Evolutionary conservation across 208 protist species (phyloP).

Genomic region (Crithidia fasciculata): DNA sequence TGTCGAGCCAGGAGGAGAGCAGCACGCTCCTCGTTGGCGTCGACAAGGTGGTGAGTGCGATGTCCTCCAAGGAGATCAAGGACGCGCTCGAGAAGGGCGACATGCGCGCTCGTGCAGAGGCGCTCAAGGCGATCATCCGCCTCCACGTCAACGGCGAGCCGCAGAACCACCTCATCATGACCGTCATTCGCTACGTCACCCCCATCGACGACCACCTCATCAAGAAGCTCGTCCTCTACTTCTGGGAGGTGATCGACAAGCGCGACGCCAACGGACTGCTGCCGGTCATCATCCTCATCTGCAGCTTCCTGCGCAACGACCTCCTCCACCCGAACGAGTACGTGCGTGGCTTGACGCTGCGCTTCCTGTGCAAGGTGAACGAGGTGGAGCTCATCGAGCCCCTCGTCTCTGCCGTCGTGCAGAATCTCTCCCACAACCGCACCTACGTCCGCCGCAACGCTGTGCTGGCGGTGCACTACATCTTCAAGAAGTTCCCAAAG

Average conservation of each 20-base stretch:
- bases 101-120: constrained; percentile 75
- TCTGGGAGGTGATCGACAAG: constrained; percentile 98
- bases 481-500: constrained; percentile 94
- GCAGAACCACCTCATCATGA: constrained; percentile 97
- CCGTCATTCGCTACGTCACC: constrained; percentile 96
- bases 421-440: constrained; percentile 95
- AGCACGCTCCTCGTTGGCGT: constrained; percentile 75
- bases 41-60: constrained; percentile 28
- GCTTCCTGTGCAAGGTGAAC: constrained; percentile 98
- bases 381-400: constrained; percentile 97
- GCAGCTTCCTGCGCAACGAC: constrained; percentile 96
- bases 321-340: constrained; percentile 99
- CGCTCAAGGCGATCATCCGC: constrained; percentile 93
- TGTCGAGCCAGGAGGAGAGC: constrained; percentile 68
- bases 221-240: constrained; percentile 98
- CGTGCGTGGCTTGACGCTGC: constrained; percentile 96
- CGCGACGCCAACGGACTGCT: constrained; percentile 94
- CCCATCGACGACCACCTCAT: constrained; percentile 92
- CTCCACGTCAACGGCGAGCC: constrained; percentile 96
- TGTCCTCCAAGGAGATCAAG: constrained; percentile 88
- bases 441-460: constrained; percentile 98
- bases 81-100: constrained; percentile 90
- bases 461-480: constrained; percentile 95
- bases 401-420: constrained; percentile 94
- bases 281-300: constrained; percentile 98